Evolutionary conservation across 306 rosid genomes (phyloP), one percentile per base, ranked within the genome.

Genomic region (Begonia fuchsioides): DNA sequence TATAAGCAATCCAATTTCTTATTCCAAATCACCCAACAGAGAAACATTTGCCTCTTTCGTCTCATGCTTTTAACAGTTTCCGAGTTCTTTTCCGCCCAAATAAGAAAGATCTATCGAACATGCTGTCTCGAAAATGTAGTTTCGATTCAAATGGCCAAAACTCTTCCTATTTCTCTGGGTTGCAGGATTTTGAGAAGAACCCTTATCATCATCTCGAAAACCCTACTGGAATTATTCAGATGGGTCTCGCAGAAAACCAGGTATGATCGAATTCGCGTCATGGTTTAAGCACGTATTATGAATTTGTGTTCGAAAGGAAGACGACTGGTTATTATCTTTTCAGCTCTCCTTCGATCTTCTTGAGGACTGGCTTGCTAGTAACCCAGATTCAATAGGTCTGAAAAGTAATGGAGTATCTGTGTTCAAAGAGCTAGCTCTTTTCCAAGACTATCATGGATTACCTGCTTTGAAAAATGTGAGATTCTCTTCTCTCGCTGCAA

Each of bases 221-320:
- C 51, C 88, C 83, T 39, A 52, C 15, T 0, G 96, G 96, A 53
- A 77, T 87, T 56, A 87, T 87, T 56, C 94, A 87, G 68, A 83
- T 83, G 94, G 94, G 96, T 65, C 88, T 87, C 6, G 96, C 96
- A 4, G 96, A 87, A 63, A 87, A 87, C 69, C 86, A 80, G 83
- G 87, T 70, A 9, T 45, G 64, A 10, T 12, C 13, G 15, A 10
- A 9, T 40, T 13, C 6, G 11, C 14, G 35, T n/a, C 13, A 60
- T 17, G 3, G 7, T 17, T 20, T 45, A 39, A 58, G 16, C 39
- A 48, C 13, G 15, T 11, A 47, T 15, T n/a, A 12, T 43, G 47
- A 15, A 13, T 15, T 43, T 32, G 39, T 51, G 39, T 47, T 19
- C 60, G 19, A 39, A 15, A 41, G 40, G 13, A 19, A 17, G 15